phyloP scores from a whole-genome alignment of 2,329 filamentous ascomycete genomes.

The Teratosphaeria epicoccoides region DNA sequence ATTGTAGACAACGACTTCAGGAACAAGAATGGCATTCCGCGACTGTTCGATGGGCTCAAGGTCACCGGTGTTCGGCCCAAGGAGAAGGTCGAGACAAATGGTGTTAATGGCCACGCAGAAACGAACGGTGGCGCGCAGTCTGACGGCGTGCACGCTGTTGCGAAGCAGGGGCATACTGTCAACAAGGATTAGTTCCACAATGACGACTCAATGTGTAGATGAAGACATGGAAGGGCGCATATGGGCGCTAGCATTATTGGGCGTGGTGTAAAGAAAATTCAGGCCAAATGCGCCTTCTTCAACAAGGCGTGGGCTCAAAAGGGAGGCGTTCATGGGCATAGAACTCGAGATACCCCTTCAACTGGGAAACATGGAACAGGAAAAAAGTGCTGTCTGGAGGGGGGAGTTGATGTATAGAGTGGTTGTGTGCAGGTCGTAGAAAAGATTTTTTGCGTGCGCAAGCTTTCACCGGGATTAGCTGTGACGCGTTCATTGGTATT shows the following conservation, averaged over 20 bases:
- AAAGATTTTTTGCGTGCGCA: no score
- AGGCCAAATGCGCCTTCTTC: not conserved
- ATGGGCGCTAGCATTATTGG: not conserved
- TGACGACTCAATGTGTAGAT: not conserved
- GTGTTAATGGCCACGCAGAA: conserved; percentile 8
- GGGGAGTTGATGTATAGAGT: no score
- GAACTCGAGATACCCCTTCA: not conserved
- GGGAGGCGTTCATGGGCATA: not conserved
- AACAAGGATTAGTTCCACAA: not conserved
- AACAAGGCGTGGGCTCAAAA: not conserved
- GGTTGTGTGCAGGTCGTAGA: no score
- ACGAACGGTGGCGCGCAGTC: conserved; percentile 2
- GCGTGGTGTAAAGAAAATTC: not conserved
- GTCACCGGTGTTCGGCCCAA: conserved; percentile 51
- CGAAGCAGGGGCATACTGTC: not conserved
- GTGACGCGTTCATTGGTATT: not conserved
- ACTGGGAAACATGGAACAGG: not conserved
- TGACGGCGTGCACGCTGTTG: not conserved
- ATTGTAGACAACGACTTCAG: conserved; percentile 99
- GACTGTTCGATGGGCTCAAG: conserved; percentile 68
- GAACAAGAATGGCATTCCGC: conserved; percentile 67
- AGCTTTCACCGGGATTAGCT: no score
- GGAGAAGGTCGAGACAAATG: conserved; percentile 9
- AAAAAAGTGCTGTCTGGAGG: not conserved
- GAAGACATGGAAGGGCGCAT: not conserved